phyloP scores from a whole-genome alignment of 2,329 filamentous ascomycete genomes.

The Lecanicillium sp. region DNA sequence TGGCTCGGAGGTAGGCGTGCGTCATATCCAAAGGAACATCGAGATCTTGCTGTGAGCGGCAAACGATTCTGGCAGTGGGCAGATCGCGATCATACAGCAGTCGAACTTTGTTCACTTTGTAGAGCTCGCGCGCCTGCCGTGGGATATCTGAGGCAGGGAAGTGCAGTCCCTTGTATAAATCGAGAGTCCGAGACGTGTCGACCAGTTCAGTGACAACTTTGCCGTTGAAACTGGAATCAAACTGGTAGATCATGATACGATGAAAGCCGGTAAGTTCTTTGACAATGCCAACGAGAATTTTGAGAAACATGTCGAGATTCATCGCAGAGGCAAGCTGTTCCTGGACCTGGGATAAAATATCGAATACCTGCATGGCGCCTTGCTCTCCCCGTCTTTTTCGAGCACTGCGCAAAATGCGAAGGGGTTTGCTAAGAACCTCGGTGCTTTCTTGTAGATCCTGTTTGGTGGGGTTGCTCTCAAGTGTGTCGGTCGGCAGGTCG shows the following conservation, averaged over 20 bases:
- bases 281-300: conserved; percentile 76
- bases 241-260: conserved; percentile 89
- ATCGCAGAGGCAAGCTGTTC: conserved; percentile 73
- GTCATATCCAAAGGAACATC: conserved; percentile 75
- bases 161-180: conserved; percentile 80
- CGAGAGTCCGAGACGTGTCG: conserved; percentile 70
- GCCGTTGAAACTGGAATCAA: conserved; percentile 76
- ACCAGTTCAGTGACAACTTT: conserved; percentile 84
- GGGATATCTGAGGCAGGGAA: conserved; percentile 86
- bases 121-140: conserved; percentile 79
- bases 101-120: conserved; percentile 84
- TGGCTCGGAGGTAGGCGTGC: conserved; percentile 77
- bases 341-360: conserved; percentile 86
- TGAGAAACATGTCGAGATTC: conserved; percentile 66
- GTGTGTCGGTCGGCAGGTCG: conserved; percentile 64
- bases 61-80: conserved; percentile 74
- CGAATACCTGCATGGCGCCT: conserved; percentile 83
- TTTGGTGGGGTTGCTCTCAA: conserved; percentile 63
- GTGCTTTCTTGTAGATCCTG: conserved; percentile 75
- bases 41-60: conserved; percentile 66
- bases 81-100: conserved; percentile 81
- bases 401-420: conserved; percentile 70
- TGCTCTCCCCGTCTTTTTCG: conserved; percentile 71
- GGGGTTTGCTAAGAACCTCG: conserved; percentile 64
- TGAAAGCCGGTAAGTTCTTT: conserved; percentile 90